Evolutionary conservation across 768 basidiomycete species (phyloP), one percentile per base, ranked within the genome.

Genomic region (Calocybe indica): DNA sequence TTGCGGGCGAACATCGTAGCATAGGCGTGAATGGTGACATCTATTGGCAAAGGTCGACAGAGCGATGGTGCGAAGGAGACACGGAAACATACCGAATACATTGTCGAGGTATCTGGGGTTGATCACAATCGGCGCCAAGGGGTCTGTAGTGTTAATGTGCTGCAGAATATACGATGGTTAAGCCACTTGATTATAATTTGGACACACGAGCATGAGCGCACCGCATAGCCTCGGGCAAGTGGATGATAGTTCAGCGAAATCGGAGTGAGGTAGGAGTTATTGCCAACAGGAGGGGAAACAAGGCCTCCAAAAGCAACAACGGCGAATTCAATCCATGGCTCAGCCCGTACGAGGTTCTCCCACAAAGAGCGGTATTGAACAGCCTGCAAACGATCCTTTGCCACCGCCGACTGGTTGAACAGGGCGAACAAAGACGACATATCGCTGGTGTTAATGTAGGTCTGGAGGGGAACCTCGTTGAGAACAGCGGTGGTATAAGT

Each of bases 61-160:
- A 40, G 15, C 5, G 29, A 10, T 9, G 42, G 12, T n/a, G 7
- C n/a, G 28, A 32, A 13, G 37, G 7, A 34, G 12, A 35, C 7
- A 7, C 13, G 34, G 32, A n/a, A 5, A 52, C 52, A 13, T 40
- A 57, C 55, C 52, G 46, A 10, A 51, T 53, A 41, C 54, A 53
- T 34, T 57, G 47, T 53, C 37, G 34, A 50, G 49, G 44, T 55
- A 58, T 10, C 45, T 52, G n/a, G 51, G 54, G 14, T 62, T 54
- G 15, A 57, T 47, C 12, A 52, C 39, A 7, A 57, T 50, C 11
- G 37, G 11, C 9, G 52, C 51, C 39, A 48, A 47, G 11, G 57
- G 60, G 39, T 62, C 52, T 6, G 49, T 47, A 35, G 50, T 52
- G 43, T 52, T 52, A 38, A 62, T 59, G 35, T 55, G 55, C 50